Evolutionary conservation across 441 rosid species (phyloP).

Genomic region (Aquilaria agallochum): DNA sequence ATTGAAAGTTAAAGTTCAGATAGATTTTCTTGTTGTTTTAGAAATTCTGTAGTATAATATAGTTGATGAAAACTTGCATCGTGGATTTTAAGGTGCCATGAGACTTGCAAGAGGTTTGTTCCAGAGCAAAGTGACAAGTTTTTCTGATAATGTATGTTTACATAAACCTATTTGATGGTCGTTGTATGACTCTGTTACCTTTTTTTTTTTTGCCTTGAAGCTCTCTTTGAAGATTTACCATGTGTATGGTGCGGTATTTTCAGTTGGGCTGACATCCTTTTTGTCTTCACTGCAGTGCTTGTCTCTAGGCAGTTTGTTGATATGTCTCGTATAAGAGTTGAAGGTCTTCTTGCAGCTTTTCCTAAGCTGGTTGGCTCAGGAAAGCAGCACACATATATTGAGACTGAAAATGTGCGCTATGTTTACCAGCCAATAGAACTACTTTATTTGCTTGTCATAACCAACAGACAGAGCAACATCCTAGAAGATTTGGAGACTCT

Average conservation of each 20-base stretch:
- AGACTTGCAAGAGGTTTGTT: no score
- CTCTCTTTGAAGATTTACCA: not conserved
- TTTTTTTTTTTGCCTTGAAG: no score
- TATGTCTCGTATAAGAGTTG: slow-evolving; percentile 86
- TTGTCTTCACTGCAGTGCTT: slow-evolving; percentile 52
- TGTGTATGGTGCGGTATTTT: not conserved
- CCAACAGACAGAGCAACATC: slow-evolving; percentile 92
- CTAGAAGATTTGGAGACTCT: slow-evolving; percentile 89
- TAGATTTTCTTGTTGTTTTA: no score
- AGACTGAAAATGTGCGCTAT: slow-evolving; percentile 92
- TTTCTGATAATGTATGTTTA: no score
- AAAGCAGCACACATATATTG: slow-evolving; percentile 89
- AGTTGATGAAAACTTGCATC: no score
- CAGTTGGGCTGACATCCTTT: slow-evolving; percentile 3
- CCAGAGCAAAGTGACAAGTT: no score
- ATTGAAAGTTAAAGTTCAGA: no score
- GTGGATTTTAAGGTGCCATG: no score
- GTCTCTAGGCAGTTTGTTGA: slow-evolving; percentile 92
- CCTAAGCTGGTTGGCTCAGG: slow-evolving; percentile 91
- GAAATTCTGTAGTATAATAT: no score
- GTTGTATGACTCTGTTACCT: no score
- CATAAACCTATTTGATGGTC: no score
- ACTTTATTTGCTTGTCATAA: slow-evolving; percentile 78
- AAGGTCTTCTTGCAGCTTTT: slow-evolving; percentile 96
- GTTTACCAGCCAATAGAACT: slow-evolving; percentile 92